Base-by-base conservation (phyloP, 2,329 filamentous ascomycete genomes). In the Arthrinium phaeospermum region DNA sequence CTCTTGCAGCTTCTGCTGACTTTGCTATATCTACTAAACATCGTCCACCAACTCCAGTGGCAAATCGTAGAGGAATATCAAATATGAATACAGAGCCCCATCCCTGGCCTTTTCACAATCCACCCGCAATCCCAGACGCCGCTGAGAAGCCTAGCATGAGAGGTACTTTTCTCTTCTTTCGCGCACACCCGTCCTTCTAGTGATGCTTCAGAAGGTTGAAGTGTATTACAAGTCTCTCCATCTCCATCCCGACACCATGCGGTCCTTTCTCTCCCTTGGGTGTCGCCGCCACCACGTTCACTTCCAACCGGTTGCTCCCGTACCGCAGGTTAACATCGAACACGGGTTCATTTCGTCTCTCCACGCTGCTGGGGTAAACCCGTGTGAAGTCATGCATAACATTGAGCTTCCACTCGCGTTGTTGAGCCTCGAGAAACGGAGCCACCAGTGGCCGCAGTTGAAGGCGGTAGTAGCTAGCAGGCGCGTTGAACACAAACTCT, bases 141-240 rank as follows among this genome's bases (percentile, higher is more conserved):
- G 19, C 57, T 13, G 8, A 41, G 57, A 64, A 64, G 4, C 22
- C 7, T 34, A 64, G 34, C 34, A 64, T 64, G 30, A 24, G 27
- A 30, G 27, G 19, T 12, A 24, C 1, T 41, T 64, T 41, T 12
- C 34, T 16, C 30, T n/a, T 13, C 57, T 41, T 41, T 22, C 19
- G 6, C 57, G 0, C 27, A 24, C 22, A 4, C 34, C 34, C 30
- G 13, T 10, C 57, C 14, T 5, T 41, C 57, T 64, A 73, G 57
- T 68, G 69, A 30, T 80, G 79, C 69, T 75, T 76, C 12, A 81
- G 76, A 76, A 97, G 82, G 81, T 96, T 92, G 73, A 92, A 88
- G 82, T 93, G 93, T 41, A 96, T 86, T 1, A 91, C 94, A 72
- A 95, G 87, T 77, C 92, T 92, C 84, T 98, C 95, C 74, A 95